Evolutionary conservation across 192 early-diverging fungal genomes (phyloP).

Genomic region (Podila clonocystis): DNA sequence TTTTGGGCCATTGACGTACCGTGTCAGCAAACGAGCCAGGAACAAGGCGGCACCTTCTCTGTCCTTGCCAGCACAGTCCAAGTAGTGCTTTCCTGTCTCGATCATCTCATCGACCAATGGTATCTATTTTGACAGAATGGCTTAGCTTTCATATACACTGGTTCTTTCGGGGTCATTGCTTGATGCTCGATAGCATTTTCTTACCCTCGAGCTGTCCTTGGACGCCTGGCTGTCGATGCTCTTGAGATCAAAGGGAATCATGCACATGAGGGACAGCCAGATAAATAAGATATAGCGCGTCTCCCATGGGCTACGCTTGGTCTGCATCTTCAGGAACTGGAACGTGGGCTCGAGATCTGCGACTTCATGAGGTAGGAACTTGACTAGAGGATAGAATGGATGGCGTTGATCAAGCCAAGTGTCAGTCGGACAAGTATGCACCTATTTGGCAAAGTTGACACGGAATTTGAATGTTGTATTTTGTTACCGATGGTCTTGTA

Average conservation of each 20-base stretch:
- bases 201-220: conserved; percentile 32
- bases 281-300: conserved; percentile 84
- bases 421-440: background rate
- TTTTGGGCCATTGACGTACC: conserved; percentile 52
- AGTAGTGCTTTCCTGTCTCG: conserved; percentile 69
- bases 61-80: conserved; percentile 85
- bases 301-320: conserved; percentile 69
- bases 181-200: background rate
- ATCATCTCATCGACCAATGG: conserved; percentile 78
- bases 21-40: conserved; percentile 82
- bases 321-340: conserved; percentile 62
- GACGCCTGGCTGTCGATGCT: conserved; percentile 79
- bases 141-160: background rate
- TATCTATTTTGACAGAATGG: conserved; percentile 22
- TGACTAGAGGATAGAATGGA: conserved; percentile 58
- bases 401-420: background rate
- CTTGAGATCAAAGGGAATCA: conserved; percentile 95
- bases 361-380: conserved; percentile 92
- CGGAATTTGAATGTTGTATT: background rate
- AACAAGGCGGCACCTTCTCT: conserved; percentile 87
- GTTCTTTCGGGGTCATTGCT: no score
- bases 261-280: conserved; percentile 94
- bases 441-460: background rate
- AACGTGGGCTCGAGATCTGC: conserved; percentile 90
- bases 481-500: conserved; percentile 82